Conservation (phyloP, 2,329 filamentous ascomycete species). For the Pseudocercospora pini-densiflorae region DNA sequence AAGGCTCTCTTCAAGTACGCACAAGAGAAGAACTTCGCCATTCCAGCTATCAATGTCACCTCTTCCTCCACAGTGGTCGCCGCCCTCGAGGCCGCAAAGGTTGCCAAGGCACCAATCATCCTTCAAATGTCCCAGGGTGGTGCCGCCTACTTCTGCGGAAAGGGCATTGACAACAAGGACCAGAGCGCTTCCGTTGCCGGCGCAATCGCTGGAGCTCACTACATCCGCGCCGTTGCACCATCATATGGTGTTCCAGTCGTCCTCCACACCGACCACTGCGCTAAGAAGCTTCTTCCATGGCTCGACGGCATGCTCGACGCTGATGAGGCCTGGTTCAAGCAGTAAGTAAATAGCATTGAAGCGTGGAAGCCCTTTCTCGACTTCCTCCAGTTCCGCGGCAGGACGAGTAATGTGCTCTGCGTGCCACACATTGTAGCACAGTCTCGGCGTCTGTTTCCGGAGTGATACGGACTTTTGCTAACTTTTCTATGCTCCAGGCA, state of each 20-base stretch:
- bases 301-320: slow-evolving; percentile 93
- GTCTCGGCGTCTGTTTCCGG: background rate
- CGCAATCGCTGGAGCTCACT: slow-evolving; percentile 87
- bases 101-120: slow-evolving; percentile 88
- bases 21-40: slow-evolving; percentile 84
- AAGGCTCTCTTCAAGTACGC: slow-evolving; percentile 81
- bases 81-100: slow-evolving; percentile 90
- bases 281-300: slow-evolving; percentile 99
- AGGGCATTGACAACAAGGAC: slow-evolving; percentile 78
- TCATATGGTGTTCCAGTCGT: slow-evolving; percentile 88
- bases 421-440: background rate
- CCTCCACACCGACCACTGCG: slow-evolving; percentile 97
- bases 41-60: slow-evolving; percentile 78
- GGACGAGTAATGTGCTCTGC: background rate
- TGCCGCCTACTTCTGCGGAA: slow-evolving; percentile 65
- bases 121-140: slow-evolving; percentile 94
- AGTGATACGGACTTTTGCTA: background rate
- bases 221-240: slow-evolving; percentile 86
- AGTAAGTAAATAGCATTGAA: slow-evolving; percentile 38
- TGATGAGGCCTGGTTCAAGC: slow-evolving; percentile 95
- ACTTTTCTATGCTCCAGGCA: slow-evolving; percentile 47
- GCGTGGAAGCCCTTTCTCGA: background rate
- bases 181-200: slow-evolving; percentile 90
- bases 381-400: background rate
- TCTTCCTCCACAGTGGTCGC: slow-evolving; percentile 87